Conservation (phyloP, 2,329 filamentous ascomycete species). For the Nothopassalora personata region DNA sequence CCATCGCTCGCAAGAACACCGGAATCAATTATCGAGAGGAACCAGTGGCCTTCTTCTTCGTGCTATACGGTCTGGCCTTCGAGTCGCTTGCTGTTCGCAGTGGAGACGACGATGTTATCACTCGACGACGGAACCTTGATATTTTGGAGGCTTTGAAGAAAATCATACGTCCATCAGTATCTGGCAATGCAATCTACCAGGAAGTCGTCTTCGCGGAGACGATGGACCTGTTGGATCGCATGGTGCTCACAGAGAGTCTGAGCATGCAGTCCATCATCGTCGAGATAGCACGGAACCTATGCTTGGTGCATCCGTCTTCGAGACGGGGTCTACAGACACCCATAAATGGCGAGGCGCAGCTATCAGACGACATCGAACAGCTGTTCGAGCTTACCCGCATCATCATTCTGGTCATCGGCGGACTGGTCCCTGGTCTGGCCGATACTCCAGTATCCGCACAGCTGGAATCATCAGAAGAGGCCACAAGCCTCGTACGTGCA, state of each 20-base stretch:
- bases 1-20: slow-evolving; percentile 53
- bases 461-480: slow-evolving; percentile 70
- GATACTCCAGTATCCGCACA: slow-evolving; percentile 53
- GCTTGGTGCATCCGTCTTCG: slow-evolving; percentile 85
- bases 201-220: slow-evolving; percentile 95
- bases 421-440: slow-evolving; percentile 75
- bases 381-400: slow-evolving; percentile 94
- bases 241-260: slow-evolving; percentile 84
- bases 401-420: slow-evolving; percentile 86
- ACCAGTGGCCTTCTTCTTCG: slow-evolving; percentile 97
- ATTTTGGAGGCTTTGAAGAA: slow-evolving; percentile 90
- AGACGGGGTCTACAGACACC: slow-evolving; percentile 49
- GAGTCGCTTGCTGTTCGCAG: slow-evolving; percentile 86
- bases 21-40: slow-evolving; percentile 98
- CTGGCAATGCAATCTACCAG: slow-evolving; percentile 92
- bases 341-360: slow-evolving; percentile 56
- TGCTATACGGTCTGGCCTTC: slow-evolving; percentile 92
- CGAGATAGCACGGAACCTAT: slow-evolving; percentile 84
- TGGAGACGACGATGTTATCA: slow-evolving; percentile 43
- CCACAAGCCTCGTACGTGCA: slow-evolving; percentile 70
- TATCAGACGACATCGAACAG: slow-evolving; percentile 96
- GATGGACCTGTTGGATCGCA: slow-evolving; percentile 88
- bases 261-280: slow-evolving; percentile 90
- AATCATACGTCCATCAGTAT: slow-evolving; percentile 89
- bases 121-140: slow-evolving; percentile 51